Conservation (phyloP, 352 stramenopile species). For the Phytophthora colocasiae region DNA sequence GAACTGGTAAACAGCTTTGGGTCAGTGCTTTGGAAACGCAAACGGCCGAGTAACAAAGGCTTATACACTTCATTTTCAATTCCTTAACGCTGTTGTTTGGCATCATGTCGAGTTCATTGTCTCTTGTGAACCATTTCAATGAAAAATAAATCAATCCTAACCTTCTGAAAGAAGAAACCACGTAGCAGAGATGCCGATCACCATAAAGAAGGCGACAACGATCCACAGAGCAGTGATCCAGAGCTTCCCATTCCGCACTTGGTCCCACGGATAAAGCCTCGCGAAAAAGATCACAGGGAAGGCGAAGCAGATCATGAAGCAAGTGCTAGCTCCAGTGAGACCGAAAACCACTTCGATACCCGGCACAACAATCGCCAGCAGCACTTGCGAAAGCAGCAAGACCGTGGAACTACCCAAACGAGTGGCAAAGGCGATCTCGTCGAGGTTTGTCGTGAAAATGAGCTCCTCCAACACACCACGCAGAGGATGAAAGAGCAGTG, state of each 20-base stretch:
- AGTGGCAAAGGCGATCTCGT: constrained; percentile 58
- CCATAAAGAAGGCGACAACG: constrained; percentile 45
- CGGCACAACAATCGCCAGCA: constrained; percentile 63
- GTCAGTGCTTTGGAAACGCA: constrained; percentile 27
- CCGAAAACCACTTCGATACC: constrained; percentile 77
- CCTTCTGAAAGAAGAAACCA: constrained; percentile 37
- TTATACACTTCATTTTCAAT: constrained; percentile 14
- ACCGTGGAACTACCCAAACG: constrained; percentile 57
- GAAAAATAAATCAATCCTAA: constrained; percentile 13
- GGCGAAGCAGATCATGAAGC: constrained; percentile 79
- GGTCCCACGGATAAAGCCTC: constrained; percentile 63
- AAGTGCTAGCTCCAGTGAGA: constrained; percentile 70
- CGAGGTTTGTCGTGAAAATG: constrained; percentile 49
- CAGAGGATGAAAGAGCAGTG: constrained; percentile 77
- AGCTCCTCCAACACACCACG: constrained; percentile 70
- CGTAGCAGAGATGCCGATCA: constrained; percentile 39
- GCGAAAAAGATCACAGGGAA: constrained; percentile 74
- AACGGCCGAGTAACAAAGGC: constrained; percentile 14
- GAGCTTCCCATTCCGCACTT: constrained; percentile 37
- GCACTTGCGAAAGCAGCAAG: constrained; percentile 63
- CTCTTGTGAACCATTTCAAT: constrained; percentile 3
- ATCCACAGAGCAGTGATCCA: constrained; percentile 48
- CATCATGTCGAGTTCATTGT: not conserved
- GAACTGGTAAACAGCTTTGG: constrained; percentile 35
- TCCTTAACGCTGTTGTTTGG: constrained; percentile 7